Evolutionary conservation across 2,329 filamentous ascomycete genomes (phyloP), one percentile per base, ranked within the genome.

Genomic region (Trichoderma simmonsii): DNA sequence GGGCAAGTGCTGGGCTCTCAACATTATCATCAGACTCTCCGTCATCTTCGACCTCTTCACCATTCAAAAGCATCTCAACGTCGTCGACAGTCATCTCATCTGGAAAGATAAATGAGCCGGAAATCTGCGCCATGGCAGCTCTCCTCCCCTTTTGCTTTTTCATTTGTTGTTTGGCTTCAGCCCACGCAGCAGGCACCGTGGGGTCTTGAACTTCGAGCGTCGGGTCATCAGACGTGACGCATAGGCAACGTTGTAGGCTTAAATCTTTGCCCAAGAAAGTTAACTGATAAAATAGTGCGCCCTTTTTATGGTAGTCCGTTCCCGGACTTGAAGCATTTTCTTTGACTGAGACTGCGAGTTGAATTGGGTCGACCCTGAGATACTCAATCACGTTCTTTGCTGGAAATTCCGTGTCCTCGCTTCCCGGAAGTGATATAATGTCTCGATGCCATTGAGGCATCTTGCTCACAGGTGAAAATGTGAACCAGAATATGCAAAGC

Each of bases 211-310:
- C 70, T 3, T 78, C 74, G 24, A 79, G 72, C 5, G 59, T 32
- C 8, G 75, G 73, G 24, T 79, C 73, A 18, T 73, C 73, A 12
- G 73, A 74, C 5, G 79, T 79, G 6, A 77, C 75, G 60, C 78
- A 80, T 68, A 80, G 81, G 71, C 82, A 82, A 65, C 83, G 85
- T 43, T 79, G 78, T 18, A 89, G 73, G 51, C 82, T 81, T 51
- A 87, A 78, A 71, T 87, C 80, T 28, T 80, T 78, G 6, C 78
- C 81, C 3, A 89, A 74, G 12, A 81, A 78, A 67, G 81, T 83
- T 15, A 86, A 73, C 72, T 88, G 86, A 68, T 84, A 87, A 74
- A 87, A 86, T 24, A 80, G 79, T 3, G 84, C 76, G 4, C 78
- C 78, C 28, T 80, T 73, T 4, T 79, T 74, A 11, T 77, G 71